Percentiles rank a stretch among this genome's conserved stretches.
These are phyloP conservation scores for Gillenia trifoliata DNA, from an alignment of 306 rosid species.

Conservation along the genomic window DNA sequence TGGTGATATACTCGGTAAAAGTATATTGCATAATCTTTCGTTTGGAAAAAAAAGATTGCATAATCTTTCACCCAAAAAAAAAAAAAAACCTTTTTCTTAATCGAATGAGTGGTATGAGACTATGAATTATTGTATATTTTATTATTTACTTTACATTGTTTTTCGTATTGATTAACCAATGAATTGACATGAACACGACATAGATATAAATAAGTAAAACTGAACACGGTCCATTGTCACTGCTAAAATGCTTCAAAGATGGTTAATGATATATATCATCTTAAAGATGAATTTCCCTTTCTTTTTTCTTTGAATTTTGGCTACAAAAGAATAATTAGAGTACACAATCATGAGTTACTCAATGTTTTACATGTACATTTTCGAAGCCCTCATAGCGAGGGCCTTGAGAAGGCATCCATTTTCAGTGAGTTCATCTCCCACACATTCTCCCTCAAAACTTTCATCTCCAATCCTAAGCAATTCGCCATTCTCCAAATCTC, in stretches of 20 bases:
- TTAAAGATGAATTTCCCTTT: background rate
- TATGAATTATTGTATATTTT: too few relatives aligned
- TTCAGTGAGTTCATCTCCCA: background rate
- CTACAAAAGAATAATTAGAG: background rate
- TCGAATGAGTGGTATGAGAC: too few relatives aligned
- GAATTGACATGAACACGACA: too few relatives aligned
- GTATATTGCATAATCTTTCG: too few relatives aligned
- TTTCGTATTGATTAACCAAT: too few relatives aligned
- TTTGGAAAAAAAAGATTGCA: too few relatives aligned
- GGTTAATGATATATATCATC: background rate
- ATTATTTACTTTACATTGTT: too few relatives aligned
- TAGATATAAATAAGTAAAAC: too few relatives aligned
- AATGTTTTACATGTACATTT: background rate
- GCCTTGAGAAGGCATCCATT: background rate
- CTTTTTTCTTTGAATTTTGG: background rate
- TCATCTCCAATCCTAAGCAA: slow-evolving; percentile 59
- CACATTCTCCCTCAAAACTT: slow-evolving; percentile 31
- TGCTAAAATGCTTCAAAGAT: background rate
- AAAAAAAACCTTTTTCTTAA: too few relatives aligned
- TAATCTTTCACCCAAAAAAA: too few relatives aligned
- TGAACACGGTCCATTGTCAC: accelerated
- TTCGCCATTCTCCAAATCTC: slow-evolving; percentile 62
- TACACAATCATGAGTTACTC: background rate
- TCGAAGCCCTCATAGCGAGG: background rate
- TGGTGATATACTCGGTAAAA: too few relatives aligned